phyloP scores from a whole-genome alignment of 345 rosid species.

The Eucalyptus curtisii region DNA sequence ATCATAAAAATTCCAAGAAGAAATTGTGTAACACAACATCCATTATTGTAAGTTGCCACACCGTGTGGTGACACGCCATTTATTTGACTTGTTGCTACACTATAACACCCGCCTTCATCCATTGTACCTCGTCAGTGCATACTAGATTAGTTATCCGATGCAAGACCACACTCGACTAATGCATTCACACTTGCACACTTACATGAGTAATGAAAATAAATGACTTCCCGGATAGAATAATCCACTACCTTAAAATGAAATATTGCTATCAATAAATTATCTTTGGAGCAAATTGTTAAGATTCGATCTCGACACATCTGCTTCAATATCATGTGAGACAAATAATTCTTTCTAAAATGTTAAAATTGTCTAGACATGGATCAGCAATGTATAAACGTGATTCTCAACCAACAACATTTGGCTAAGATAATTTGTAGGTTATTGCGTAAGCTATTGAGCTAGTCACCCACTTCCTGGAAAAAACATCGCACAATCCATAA shows the following conservation, averaged over 20 bases:
- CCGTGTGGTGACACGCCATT: not conserved
- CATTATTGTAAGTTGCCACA: not conserved
- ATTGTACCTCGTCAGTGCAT: not conserved
- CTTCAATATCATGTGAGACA: not conserved
- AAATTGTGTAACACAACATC: not conserved
- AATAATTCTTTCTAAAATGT: not conserved
- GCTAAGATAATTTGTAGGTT: not conserved
- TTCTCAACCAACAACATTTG: not conserved
- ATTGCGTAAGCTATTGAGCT: not conserved
- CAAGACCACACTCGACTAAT: not conserved
- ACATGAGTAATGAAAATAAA: not conserved
- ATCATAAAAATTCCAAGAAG: not conserved
- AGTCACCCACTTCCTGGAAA: not conserved
- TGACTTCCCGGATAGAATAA: not conserved
- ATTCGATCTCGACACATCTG: not conserved
- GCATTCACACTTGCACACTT: not conserved
- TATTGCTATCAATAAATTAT: not conserved
- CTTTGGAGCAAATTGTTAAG: not conserved
- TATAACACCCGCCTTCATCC: not conserved
- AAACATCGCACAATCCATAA: not conserved
- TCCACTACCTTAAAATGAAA: not conserved
- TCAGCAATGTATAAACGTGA: not conserved
- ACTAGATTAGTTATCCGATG: not conserved
- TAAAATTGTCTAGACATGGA: not conserved
- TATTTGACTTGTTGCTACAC: not conserved